A percentile compares a stretch with the other conserved stretches of the same genome.
phyloP scores from a whole-genome alignment of 345 rosid species.

The Physaria fendleri region DNA sequence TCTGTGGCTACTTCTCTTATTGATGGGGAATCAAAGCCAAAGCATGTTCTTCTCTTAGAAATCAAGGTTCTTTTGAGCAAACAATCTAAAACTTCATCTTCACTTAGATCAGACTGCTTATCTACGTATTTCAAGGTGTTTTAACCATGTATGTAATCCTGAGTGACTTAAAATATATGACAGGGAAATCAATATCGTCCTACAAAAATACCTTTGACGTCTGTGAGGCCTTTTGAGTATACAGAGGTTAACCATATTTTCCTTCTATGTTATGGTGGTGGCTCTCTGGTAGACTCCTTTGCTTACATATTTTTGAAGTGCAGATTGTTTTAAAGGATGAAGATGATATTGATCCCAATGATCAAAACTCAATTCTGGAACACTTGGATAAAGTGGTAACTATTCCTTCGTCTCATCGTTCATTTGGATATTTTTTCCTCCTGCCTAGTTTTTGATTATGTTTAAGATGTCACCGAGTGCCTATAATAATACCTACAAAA shows the following conservation, averaged over 20 bases:
- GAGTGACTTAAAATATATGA: constrained; percentile 7
- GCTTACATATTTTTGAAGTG: constrained; percentile 31
- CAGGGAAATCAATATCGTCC: constrained; percentile 99
- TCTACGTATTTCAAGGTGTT: neutral
- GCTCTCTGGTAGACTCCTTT: constrained; percentile 17
- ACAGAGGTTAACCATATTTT: constrained; percentile 47
- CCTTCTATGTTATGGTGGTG: constrained; percentile 1
- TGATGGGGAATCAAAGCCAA: constrained; percentile 98
- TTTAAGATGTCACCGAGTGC: neutral
- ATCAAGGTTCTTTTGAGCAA: constrained; percentile 55
- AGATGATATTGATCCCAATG: constrained; percentile 80
- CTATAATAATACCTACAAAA: constrained; percentile 18
- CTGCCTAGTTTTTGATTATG: constrained; percentile 2
- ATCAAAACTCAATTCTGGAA: constrained; percentile 86
- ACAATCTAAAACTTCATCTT: constrained; percentile 11
- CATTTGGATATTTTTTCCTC: constrained; percentile 7
- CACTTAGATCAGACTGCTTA: constrained; percentile 10
- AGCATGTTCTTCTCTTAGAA: constrained; percentile 95
- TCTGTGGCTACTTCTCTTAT: constrained; percentile 97
- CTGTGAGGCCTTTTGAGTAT: constrained; percentile 94
- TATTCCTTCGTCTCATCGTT: constrained; percentile 19
- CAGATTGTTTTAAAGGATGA: constrained; percentile 86
- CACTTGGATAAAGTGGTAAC: constrained; percentile 90
- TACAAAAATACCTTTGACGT: constrained; percentile 86
- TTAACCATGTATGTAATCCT: constrained; percentile 11